Evolutionary conservation across 179 eudicot species (phyloP).

Genomic region (Silene coronaria): DNA sequence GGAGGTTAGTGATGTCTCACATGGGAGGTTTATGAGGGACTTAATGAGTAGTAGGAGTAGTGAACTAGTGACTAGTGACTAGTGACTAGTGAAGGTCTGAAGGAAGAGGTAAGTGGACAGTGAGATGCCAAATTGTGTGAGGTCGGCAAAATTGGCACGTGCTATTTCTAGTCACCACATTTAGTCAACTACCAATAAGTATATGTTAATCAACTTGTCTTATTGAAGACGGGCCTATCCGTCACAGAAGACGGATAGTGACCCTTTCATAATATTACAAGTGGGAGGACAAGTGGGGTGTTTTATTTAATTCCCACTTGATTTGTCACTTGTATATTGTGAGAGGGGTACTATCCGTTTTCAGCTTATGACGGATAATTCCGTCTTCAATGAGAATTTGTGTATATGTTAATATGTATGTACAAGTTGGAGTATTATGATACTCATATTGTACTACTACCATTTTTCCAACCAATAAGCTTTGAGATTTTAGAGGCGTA

Average conservation of each 20-base stretch:
- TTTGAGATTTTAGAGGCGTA: neutral
- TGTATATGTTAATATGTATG: too few species aligned
- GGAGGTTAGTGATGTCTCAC: conserved; percentile 18
- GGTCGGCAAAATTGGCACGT: conserved; percentile 9
- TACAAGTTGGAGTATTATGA: neutral
- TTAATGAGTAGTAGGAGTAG: neutral
- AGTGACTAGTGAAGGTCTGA: too few species aligned
- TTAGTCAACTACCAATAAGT: conserved; percentile 1
- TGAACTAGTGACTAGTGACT: neutral
- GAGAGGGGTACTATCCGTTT: too few species aligned
- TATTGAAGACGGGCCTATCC: too few species aligned
- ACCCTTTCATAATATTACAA: too few species aligned
- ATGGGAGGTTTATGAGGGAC: conserved; percentile 12
- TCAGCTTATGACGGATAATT: too few species aligned
- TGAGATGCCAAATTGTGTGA: neutral
- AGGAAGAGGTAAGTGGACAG: neutral
- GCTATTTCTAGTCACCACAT: neutral
- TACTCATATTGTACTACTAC: neutral
- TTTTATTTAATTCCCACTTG: too few species aligned
- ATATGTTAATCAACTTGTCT: too few species aligned
- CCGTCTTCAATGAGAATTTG: too few species aligned
- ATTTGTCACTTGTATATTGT: too few species aligned
- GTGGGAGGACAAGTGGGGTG: too few species aligned
- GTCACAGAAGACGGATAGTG: too few species aligned
- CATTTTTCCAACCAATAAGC: neutral